Evolutionary conservation across 2,329 filamentous ascomycete species (phyloP), one percentile per base, ranked within the genome.

Genomic region (Bipolaris victoriae): DNA sequence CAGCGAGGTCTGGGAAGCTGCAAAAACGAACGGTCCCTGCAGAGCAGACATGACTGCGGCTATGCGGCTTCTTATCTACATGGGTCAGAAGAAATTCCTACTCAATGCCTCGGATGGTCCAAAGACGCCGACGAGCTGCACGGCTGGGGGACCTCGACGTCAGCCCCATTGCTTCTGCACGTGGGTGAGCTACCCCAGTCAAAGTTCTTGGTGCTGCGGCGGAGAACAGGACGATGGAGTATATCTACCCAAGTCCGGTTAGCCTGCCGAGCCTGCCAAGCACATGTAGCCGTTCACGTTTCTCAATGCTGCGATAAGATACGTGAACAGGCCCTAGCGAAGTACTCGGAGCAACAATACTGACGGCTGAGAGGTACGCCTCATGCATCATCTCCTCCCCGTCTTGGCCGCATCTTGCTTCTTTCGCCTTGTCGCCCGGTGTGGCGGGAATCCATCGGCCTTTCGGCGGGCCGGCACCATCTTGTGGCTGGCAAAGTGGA

Each of bases 1-100:
- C 52, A 49, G 29, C 24, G 41, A 13, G 26, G 48, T 48, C 53
- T 45, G 53, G 52, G 41, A 60, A 51, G 46, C 48, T 55, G 56
- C 52, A 36, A 63, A 60, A 52, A 22, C 47, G 47, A 57, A 62
- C 52, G 46, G 60, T 62, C 60, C 60, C 64, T 70, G 62, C 64
- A 63, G 60, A 47, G 29, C 59, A 56, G 33, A 41, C 57, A 49
- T 49, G 7, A 9, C 24, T 37, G 22, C 54, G 58, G 52, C 40
- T 47, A 46, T 58, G 46, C 54, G 49, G 45, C 65, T 67, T 67
- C 62, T 72, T 71, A 71, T 71, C 64, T 63, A 41, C 22, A 53
- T 53, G 43, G 52, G 48, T 24, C 20, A 46, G 39, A 40, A 35
- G 36, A 49, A 35, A 45, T 2, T 45, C 46, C 49, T 54, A 44